Percentiles rank a stretch among this genome's conserved stretches.
Conservation (phyloP, 345 rosid species). For the Melaleuca quinquenervia region DNA sequence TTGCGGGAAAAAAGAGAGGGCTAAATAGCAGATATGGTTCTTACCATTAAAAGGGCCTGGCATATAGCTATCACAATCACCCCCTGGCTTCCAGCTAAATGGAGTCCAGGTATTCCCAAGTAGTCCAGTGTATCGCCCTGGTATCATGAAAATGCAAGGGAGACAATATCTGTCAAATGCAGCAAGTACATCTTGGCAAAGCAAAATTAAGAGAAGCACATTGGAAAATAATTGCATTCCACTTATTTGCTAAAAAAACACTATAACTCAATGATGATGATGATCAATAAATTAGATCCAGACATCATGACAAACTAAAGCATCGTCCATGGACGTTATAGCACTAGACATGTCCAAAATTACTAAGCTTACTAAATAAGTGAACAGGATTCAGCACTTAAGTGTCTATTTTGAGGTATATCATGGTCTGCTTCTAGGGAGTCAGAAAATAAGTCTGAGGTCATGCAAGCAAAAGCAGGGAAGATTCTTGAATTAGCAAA, state of each 20-base stretch:
- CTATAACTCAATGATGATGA: not conserved
- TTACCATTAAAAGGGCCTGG: constrained; percentile 85
- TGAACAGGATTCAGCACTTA: not conserved
- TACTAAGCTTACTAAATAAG: not conserved
- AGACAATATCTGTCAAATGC: not conserved
- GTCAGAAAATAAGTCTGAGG: not conserved
- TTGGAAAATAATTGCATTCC: not conserved
- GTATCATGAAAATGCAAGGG: not conserved
- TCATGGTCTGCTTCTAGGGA: not conserved
- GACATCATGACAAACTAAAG: not conserved
- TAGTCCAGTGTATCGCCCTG: constrained; percentile 93
- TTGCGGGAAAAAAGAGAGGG: not conserved
- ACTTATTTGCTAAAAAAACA: not conserved
- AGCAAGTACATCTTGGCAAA: not conserved
- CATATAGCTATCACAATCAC: constrained; percentile 77
- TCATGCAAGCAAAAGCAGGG: not conserved
- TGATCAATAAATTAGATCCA: not conserved
- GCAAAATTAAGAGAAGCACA: not conserved
- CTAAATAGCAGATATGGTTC: not conserved
- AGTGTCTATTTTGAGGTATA: not conserved
- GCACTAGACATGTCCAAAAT: not conserved
- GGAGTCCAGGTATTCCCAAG: constrained; percentile 90
- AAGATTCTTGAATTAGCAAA: not conserved
- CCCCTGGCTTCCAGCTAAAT: constrained; percentile 94
- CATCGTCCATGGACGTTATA: not conserved